Evolutionary conservation across 1,139 yeast species (phyloP).

Genomic region (Waltiozyma solani): DNA sequence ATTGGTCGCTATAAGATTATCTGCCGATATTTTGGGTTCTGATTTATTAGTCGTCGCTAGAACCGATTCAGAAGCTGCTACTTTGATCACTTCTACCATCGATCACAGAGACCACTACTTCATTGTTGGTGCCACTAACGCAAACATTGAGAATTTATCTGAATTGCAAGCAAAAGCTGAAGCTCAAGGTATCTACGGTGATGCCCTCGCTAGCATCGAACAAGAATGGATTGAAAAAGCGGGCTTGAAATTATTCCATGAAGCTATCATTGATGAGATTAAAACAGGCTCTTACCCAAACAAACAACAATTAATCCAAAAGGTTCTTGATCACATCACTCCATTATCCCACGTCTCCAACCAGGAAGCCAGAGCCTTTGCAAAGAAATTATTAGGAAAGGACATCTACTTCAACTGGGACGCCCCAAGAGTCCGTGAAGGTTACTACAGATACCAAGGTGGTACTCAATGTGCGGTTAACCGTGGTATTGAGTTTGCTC

Average conservation of each 20-base stretch:
- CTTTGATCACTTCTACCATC: conserved; percentile 85
- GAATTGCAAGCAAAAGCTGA: conserved; percentile 81
- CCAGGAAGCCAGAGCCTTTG: conserved; percentile 72
- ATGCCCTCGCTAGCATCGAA: conserved; percentile 63
- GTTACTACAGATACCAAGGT: conserved; percentile 92
- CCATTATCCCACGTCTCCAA: conserved; percentile 72
- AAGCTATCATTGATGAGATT: conserved; percentile 84
- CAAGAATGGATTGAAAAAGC: conserved; percentile 78
- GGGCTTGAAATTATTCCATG: conserved; percentile 80
- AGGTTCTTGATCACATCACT: conserved; percentile 60
- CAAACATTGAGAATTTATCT: conserved; percentile 55
- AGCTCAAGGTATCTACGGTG: conserved; percentile 60
- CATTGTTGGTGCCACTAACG: conserved; percentile 85
- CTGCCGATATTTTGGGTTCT: conserved; percentile 88
- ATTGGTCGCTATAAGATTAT: conserved; percentile 86
- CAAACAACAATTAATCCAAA: conserved; percentile 54
- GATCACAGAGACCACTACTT: conserved; percentile 94
- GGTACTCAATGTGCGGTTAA: conserved; percentile 97
- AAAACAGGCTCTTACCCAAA: conserved; percentile 47
- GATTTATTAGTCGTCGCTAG: conserved; percentile 86
- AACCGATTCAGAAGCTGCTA: conserved; percentile 96
- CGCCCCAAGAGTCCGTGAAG: conserved; percentile 91
- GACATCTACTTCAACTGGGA: conserved; percentile 95
- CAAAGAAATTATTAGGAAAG: conserved; percentile 68
- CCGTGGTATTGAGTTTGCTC: conserved; percentile 95